A percentile compares a stretch with the other conserved stretches of the same genome.
Conservation (phyloP, 2,329 filamentous ascomycete genomes). For the Dothideomycetes sp. region DNA sequence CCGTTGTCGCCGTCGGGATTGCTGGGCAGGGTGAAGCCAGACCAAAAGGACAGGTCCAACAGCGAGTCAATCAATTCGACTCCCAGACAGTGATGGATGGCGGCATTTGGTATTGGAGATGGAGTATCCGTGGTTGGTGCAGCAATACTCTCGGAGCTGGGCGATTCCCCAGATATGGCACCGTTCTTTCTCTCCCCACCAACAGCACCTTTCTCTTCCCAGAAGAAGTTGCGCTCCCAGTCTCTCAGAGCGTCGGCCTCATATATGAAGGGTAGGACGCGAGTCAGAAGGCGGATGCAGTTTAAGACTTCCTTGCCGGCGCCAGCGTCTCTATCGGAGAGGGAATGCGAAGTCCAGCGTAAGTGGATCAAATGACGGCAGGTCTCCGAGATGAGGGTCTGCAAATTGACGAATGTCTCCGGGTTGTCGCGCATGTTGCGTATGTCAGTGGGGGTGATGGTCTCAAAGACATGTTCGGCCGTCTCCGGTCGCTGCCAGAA, state of each 20-base stretch:
- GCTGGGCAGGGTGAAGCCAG: constrained; percentile 72
- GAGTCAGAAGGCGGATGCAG: constrained; percentile 82
- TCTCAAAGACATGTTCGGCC: constrained; percentile 87
- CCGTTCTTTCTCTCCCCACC: too few species aligned
- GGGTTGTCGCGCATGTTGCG: constrained; percentile 69
- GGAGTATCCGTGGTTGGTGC: too few species aligned
- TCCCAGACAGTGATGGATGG: constrained; percentile 30
- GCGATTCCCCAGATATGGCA: constrained; percentile 22
- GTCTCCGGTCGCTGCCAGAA: constrained; percentile 98
- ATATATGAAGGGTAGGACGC: constrained; percentile 82
- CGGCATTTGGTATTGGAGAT: too few species aligned
- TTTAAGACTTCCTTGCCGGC: constrained; percentile 63
- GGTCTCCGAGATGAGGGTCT: constrained; percentile 75
- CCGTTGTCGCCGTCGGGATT: constrained; percentile 31
- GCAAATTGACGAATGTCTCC: constrained; percentile 67
- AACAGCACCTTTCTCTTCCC: constrained; percentile 48
- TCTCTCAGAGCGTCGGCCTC: constrained; percentile 70
- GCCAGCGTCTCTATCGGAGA: constrained; percentile 12
- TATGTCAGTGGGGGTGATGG: constrained; percentile 49
- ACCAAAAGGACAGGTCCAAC: constrained; percentile 81
- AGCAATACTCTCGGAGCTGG: constrained; percentile 33
- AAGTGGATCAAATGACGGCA: constrained; percentile 74
- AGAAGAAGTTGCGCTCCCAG: constrained; percentile 94
- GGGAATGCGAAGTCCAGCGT: constrained; percentile 77
- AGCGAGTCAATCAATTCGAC: constrained; percentile 89